Evolutionary conservation across 352 stramenopile species (phyloP).

Genomic region (Phytophthora capsici): DNA sequence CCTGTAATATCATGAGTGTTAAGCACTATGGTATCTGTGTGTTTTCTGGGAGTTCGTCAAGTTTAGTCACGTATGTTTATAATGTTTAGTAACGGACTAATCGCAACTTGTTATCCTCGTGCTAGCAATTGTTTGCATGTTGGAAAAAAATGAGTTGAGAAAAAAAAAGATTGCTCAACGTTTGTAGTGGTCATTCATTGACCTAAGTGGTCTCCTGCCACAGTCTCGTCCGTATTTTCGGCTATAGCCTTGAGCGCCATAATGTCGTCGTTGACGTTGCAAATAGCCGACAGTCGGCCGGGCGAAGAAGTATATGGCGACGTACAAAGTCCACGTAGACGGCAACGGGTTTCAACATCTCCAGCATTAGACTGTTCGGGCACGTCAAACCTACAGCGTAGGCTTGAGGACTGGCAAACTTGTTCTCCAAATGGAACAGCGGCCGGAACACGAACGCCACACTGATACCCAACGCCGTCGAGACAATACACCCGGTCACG

Average conservation of each 20-base stretch:
- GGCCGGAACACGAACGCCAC: conserved; percentile 65
- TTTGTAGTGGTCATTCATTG: too few species aligned
- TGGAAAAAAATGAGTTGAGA: too few species aligned
- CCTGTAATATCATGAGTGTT: too few species aligned
- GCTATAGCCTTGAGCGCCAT: conserved; percentile 81
- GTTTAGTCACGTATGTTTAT: too few species aligned
- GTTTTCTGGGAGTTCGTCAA: too few species aligned
- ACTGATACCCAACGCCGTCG: too few species aligned
- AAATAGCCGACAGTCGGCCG: conserved; percentile 65
- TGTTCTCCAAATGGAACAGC: conserved; percentile 48
- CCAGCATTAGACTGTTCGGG: conserved; percentile 46
- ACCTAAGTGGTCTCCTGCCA: conserved; percentile 61
- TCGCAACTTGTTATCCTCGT: too few species aligned
- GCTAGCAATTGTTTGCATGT: too few species aligned
- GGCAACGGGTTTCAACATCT: conserved; percentile 43
- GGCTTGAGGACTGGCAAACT: conserved; percentile 19
- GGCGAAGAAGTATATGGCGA: conserved; percentile 70
- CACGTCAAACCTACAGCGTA: conserved; percentile 63
- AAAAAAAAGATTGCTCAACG: too few species aligned
- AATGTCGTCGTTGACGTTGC: conserved; percentile 84
- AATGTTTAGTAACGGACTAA: too few species aligned
- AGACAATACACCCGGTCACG: conserved; percentile 55
- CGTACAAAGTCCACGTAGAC: conserved; percentile 62
- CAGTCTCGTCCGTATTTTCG: too few species aligned
- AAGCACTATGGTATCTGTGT: too few species aligned